Percentiles rank a stretch among this genome's conserved stretches.
Evolutionary conservation across 805 yeast genomes (phyloP).

Genomic region (Candida alai): DNA sequence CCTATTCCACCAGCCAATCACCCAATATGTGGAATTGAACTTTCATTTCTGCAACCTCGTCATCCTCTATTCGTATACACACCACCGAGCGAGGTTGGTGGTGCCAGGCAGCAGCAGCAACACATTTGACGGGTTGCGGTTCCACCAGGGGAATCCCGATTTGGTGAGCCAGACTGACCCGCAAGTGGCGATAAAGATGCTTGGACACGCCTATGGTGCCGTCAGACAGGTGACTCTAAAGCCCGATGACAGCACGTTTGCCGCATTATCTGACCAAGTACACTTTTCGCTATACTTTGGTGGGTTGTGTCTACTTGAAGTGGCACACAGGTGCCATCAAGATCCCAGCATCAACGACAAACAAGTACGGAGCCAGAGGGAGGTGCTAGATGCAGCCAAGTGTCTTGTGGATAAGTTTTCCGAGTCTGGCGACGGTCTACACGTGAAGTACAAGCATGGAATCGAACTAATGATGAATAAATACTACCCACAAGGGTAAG

Average conservation of each 20-base stretch:
- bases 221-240: constrained; percentile 38
- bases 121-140: neutral
- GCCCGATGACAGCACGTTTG: constrained; percentile 54
- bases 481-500: constrained; percentile 1
- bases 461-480: neutral
- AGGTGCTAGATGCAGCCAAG: neutral
- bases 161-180: constrained; percentile 20
- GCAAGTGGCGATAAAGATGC: constrained; percentile 27
- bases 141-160: too few species aligned
- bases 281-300: constrained; percentile 50
- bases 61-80: constrained; percentile 41
- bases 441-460: neutral
- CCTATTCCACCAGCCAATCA: constrained; percentile 63
- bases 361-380: neutral
- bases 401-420: constrained; percentile 1
- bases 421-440: neutral
- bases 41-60: constrained; percentile 59
- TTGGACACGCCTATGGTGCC: constrained; percentile 40
- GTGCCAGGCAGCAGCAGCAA: neutral
- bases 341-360: too few species aligned
- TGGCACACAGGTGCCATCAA: constrained; percentile 3
- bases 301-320: constrained; percentile 32
- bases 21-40: constrained; percentile 71
- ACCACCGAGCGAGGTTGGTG: constrained; percentile 14
- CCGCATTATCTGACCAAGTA: constrained; percentile 67